phyloP scores from a whole-genome alignment of 352 stramenopile genomes.

The Pythium rhizo-oryzae region DNA sequence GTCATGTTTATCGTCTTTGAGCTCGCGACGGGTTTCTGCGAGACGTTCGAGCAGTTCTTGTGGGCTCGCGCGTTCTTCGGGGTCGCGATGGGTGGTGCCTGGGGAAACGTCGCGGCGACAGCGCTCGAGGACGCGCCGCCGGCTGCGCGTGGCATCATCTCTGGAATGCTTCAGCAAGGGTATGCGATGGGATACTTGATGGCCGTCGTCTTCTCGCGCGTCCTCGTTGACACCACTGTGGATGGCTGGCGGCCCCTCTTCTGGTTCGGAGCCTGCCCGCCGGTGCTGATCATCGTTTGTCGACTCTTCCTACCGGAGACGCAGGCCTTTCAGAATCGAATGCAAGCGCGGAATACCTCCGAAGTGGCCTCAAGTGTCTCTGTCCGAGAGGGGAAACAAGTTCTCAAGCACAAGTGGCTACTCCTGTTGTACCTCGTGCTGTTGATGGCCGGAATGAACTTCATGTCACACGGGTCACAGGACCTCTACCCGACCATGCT shows the following conservation, averaged over 20 bases:
- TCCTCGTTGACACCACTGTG: slow-evolving; percentile 40
- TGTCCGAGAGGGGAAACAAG: slow-evolving; percentile 41
- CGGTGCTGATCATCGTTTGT: slow-evolving; percentile 49
- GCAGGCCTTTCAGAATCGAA: slow-evolving; percentile 20
- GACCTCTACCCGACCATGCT: slow-evolving; percentile 63
- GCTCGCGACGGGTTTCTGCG: slow-evolving; percentile 6
- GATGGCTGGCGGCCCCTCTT: slow-evolving; percentile 40
- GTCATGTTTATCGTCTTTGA: slow-evolving; percentile 15
- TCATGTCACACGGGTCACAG: slow-evolving; percentile 49
- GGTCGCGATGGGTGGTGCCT: slow-evolving; percentile 38
- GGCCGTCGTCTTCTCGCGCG: slow-evolving; percentile 40
- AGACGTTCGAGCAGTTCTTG: slow-evolving; percentile 17
- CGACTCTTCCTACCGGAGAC: slow-evolving; percentile 37
- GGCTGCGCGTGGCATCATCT: slow-evolving; percentile 39
- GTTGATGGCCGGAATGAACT: slow-evolving; percentile 54
- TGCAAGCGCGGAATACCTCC: slow-evolving; percentile 18
- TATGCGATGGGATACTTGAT: slow-evolving; percentile 51
- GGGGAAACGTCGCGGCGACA: slow-evolving; percentile 43
- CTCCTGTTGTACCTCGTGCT: slow-evolving; percentile 48
- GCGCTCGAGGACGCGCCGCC: slow-evolving; percentile 42
- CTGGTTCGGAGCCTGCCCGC: slow-evolving; percentile 43
- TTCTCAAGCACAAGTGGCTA: slow-evolving; percentile 47
- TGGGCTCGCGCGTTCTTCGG: slow-evolving; percentile 28
- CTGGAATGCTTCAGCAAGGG: slow-evolving; percentile 50
- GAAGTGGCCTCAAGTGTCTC: slow-evolving; percentile 26